A percentile compares a stretch with the other conserved stretches of the same genome.
phyloP scores from a whole-genome alignment of 306 rosid species.

The Inga laurina region DNA sequence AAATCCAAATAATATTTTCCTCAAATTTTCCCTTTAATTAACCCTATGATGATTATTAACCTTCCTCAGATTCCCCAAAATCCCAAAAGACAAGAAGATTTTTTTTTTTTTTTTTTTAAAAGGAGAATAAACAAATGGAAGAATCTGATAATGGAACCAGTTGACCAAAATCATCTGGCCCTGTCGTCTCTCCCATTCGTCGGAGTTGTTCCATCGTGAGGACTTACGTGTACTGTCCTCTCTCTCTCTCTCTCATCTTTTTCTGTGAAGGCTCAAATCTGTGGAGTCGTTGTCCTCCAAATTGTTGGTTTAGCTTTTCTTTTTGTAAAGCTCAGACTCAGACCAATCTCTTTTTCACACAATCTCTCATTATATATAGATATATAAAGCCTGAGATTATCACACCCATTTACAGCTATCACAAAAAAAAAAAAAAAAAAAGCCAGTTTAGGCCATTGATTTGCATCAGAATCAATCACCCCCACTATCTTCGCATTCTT shows the following conservation, averaged over 20 bases:
- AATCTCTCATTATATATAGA: background rate
- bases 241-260: background rate
- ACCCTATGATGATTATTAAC: constrained; percentile 21
- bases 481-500: background rate
- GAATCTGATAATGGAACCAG: constrained; percentile 29
- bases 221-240: constrained; percentile 7
- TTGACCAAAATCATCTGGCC: constrained; percentile 45
- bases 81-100: background rate
- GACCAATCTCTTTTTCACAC: background rate
- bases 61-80: constrained; percentile 4
- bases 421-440: background rate
- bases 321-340: background rate
- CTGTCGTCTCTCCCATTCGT: constrained; percentile 19
- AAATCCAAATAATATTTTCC: too few species aligned
- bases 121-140: background rate
- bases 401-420: background rate
- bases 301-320: background rate
- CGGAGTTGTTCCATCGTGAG: constrained; percentile 42
- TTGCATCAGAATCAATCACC: constrained; percentile 4
- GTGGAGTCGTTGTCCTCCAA: constrained; percentile 44
- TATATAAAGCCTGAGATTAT: constrained; percentile 7
- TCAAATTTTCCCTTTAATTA: background rate
- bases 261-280: constrained; percentile 19
- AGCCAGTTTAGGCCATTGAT: constrained; percentile 23
- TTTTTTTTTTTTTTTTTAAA: too few species aligned